Evolutionary conservation across 768 basidiomycete genomes (phyloP), one percentile per base, ranked within the genome.

Genomic region (Omphalotus guepiniiformis): DNA sequence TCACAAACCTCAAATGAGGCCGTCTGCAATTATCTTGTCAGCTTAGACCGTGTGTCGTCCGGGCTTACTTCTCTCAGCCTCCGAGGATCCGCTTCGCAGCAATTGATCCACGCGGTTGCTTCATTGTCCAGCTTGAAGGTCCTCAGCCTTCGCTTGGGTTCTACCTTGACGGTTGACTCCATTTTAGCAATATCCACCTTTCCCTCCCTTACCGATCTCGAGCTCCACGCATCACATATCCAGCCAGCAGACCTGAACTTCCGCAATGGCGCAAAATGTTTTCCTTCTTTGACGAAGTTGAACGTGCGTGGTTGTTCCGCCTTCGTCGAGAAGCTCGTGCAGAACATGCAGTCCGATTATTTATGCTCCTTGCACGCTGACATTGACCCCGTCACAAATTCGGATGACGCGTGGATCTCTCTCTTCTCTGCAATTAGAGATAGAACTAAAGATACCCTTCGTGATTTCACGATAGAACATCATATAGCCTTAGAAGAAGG

Each of bases 221-320:
- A 76, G 46, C 43, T 78, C 8, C 75, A 79, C 45, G 72, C 68
- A 2, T 61, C 65, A 8, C 65, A 67, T 51, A 51, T 78, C 22
- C 60, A 63, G 19, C 26, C 51, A 4, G 58, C 66, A 25, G 52
- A 55, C 7, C 37, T 54, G 26, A 45, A 26, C 43, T 56, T 42
- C 40, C 22, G 39, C 21, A 12, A 42, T n/a, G 29, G 48, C 29
- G 22, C 22, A n/a, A 23, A 27, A 26, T 59, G 60, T 44, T 73
- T 78, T 51, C 63, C 62, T 29, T 60, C 64, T 1, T 54, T 79
- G 23, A 58, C 57, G 23, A 70, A 61, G 29, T 52, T 79, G 15
- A 68, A 59, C 41, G 63, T 79, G 32, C 70, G 73, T 21, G 69
- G 69, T 13, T 59, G 63, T 30, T 55, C 63, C 7, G 50, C 59